Base-by-base conservation (phyloP, 2,329 filamentous ascomycete species). In the Pseudocercospora macadamiae region DNA sequence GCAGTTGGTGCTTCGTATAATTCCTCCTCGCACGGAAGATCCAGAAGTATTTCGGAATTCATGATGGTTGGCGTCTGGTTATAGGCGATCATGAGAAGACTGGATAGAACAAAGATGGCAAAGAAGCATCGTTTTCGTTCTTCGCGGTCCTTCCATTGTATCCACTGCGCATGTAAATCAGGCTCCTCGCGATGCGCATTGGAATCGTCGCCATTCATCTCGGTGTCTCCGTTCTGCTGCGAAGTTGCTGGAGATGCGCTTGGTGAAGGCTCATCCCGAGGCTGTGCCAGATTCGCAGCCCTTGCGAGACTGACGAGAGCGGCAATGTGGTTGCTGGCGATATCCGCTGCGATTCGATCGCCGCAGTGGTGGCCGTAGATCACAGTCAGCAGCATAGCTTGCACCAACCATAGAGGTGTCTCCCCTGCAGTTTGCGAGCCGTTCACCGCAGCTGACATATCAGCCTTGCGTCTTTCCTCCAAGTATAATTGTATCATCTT, bases 301-400 rank as follows among this genome's bases (percentile, higher is more conserved):
- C 93, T 89, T 3, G 93, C 92, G 52, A 99, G 84, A 72, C 91
- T 96, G 54, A 97, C 91, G 39, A 99, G 79, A 18, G 93, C 91
- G 6, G 92, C 90, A 72, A 91, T 96, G 72, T 97, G 93, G 1
- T 90, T 96, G 63, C 89, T 93, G 1, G 93, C 93, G 69, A 96
- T 96, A 72, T 97, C 92, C 60, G 90, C 91, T 19, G 91, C 89
- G 54, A 87, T 88, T 77, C 96, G 93, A 73, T 97, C 93, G 34
- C 90, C 91, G 72, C 92, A 96, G 66, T 96, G 96, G 74, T 97
- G 91, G 12, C 93, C 93, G 72, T 96, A 97, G 14, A 97, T 90
- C 34, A 97, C 90, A 71, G 96, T 97, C 51, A 99, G 82, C 7
- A 97, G 80, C 93, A 97, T 97, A 0, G 93, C 91, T 75, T 97